A percentile compares a stretch with the other conserved stretches of the same genome.
These are phyloP conservation scores for Plasmodium coatneyi DNA, from an alignment of 169 alveolate species.

Conservation along the genomic window DNA sequence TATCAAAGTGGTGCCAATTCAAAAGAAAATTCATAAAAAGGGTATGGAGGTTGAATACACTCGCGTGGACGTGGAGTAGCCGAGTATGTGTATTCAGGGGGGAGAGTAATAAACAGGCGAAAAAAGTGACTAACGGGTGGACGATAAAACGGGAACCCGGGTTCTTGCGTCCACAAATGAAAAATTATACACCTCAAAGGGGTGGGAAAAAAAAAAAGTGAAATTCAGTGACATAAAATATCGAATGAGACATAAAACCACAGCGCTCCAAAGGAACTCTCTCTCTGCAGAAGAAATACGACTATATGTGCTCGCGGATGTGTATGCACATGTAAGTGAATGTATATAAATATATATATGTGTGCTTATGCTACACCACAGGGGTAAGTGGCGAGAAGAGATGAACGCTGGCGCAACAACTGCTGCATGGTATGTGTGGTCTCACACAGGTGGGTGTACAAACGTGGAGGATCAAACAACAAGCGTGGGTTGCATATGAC, in stretches of 20 bases:
- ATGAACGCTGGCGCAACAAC: not conserved
- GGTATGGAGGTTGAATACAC: not conserved
- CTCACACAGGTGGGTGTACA: not conserved
- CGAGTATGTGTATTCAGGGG: not conserved
- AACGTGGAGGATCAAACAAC: not conserved
- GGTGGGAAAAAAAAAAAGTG: not conserved
- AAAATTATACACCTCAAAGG: not conserved
- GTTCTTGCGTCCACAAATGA: not conserved
- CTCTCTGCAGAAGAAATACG: not conserved
- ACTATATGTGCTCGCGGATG: not conserved
- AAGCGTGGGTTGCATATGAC: not conserved
- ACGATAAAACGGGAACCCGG: not conserved
- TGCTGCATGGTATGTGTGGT: not conserved
- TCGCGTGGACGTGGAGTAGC: not conserved
- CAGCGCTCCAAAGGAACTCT: not conserved
- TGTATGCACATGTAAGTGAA: not conserved
- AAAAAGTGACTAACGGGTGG: not conserved
- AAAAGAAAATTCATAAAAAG: not conserved
- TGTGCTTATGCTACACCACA: not conserved
- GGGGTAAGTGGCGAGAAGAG: not conserved
- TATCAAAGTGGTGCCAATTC: not conserved
- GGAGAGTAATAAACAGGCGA: not conserved
- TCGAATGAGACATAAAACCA: not conserved
- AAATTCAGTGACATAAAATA: not conserved
- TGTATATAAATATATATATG: slow-evolving; percentile 3